Conservation (phyloP, 441 rosid genomes). For the Croton setiger region DNA sequence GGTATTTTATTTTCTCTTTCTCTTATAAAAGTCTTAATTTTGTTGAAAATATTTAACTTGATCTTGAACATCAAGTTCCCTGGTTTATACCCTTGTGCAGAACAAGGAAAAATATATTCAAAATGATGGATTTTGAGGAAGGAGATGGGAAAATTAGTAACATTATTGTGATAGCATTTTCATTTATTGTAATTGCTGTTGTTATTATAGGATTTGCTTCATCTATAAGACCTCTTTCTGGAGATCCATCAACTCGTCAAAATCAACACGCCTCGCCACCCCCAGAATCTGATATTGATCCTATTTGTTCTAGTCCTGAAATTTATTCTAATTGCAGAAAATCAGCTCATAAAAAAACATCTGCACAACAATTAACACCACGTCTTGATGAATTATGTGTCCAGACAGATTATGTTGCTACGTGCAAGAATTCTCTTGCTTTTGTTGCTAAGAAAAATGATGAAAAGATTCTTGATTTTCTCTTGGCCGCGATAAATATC, state of each 20-base stretch:
- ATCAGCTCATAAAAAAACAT: not conserved
- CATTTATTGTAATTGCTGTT: not conserved
- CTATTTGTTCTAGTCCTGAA: too few relatives aligned
- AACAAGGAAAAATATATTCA: too few relatives aligned
- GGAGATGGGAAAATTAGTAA: not conserved
- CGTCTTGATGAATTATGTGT: not conserved
- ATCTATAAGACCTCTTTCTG: not conserved
- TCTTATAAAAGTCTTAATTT: not conserved
- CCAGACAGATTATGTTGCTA: constrained; percentile 2
- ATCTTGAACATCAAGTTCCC: not conserved
- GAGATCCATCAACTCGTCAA: too few relatives aligned
- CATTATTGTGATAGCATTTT: not conserved
- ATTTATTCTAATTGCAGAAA: too few relatives aligned
- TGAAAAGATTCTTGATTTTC: not conserved
- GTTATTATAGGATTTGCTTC: constrained; percentile 4
- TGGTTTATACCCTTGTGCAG: not conserved
- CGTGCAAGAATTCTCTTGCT: constrained; percentile 2
- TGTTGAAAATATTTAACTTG: not conserved
- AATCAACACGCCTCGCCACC: not conserved
- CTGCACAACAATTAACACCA: too few relatives aligned
- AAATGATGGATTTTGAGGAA: constrained; percentile 1
- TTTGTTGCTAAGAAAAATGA: not conserved
- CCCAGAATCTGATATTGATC: not conserved
- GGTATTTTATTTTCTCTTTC: not conserved
- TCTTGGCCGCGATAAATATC: not conserved